Evolutionary conservation across 2,329 filamentous ascomycete species (phyloP).

Genomic region (Pezicula radicicola): DNA sequence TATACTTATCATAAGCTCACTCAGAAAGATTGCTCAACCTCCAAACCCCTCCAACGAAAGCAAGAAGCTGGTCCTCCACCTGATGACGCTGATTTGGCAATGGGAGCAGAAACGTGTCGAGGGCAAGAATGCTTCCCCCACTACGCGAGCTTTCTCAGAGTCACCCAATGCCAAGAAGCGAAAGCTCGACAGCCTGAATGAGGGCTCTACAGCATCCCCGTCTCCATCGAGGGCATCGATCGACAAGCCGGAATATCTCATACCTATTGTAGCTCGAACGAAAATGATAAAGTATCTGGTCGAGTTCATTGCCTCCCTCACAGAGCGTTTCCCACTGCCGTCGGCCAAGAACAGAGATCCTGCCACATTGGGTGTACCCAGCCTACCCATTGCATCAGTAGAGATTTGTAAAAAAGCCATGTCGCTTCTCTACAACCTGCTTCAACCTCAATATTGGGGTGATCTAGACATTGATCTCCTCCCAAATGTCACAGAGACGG

Average conservation of each 20-base stretch:
- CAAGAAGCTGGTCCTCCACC: slow-evolving; percentile 84
- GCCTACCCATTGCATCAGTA: slow-evolving; percentile 52
- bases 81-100: slow-evolving; percentile 86
- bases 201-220: slow-evolving; percentile 51
- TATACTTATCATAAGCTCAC: slow-evolving; percentile 80
- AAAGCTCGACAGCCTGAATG: slow-evolving; percentile 56
- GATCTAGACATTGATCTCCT: slow-evolving; percentile 91
- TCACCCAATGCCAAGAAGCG: slow-evolving; percentile 75
- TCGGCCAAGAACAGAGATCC: slow-evolving; percentile 64
- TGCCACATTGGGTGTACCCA: slow-evolving; percentile 38
- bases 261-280: slow-evolving; percentile 64
- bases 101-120: slow-evolving; percentile 87
- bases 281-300: slow-evolving; percentile 94
- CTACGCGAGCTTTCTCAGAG: slow-evolving; percentile 48
- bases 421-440: slow-evolving; percentile 74
- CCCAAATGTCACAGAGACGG: slow-evolving; percentile 82
- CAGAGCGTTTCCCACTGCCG: slow-evolving; percentile 78
- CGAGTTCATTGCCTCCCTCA: slow-evolving; percentile 87
- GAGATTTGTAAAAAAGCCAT: slow-evolving; percentile 88
- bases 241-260: slow-evolving; percentile 64
- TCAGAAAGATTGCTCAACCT: slow-evolving; percentile 82
- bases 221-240: slow-evolving; percentile 47
- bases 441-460: slow-evolving; percentile 86
- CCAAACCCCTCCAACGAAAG: slow-evolving; percentile 86
- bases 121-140: slow-evolving; percentile 42